Evolutionary conservation across 2,329 filamentous ascomycete genomes (phyloP), one percentile per base, ranked within the genome.

Genomic region (Botryotinia globosa): DNA sequence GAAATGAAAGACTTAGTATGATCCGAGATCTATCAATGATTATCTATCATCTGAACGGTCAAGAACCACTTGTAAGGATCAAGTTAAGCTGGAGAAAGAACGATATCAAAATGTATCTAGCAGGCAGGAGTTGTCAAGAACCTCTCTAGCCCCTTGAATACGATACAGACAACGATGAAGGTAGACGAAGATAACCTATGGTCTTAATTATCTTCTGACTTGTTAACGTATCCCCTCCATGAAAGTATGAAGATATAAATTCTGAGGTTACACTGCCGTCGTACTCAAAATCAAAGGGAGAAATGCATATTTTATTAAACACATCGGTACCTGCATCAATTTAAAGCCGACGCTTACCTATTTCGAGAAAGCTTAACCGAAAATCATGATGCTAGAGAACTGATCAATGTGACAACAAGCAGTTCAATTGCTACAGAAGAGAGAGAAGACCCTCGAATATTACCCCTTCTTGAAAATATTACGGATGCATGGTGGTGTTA

Each of bases 241-340:
- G n/a, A 25, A 18, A 22, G 54, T 14, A 32, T 25, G 65, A 44
- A 68, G 65, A 68, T 68, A 44, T 56, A 58, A 25, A 44, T 44
- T 5, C 7, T 9, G 10, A 67, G 34, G 34, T 56, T 56, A 32
- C 48, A 67, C 48, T 67, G 34, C 22, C 25, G 22, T 14, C 14
- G 25, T 42, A 44, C 61, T 63, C n/a, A n/a, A 62, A 29, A 29
- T 16, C 10, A 16, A 51, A 66, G 34, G 44, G 4, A 56, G 63
- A 66, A 66, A 42, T 67, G 56, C 42, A 70, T 37, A 63, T 61
- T 72, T 45, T 72, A 72, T 72, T 72, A 67, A 72, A 72, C 29
- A 39, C 25, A 67, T 72, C 54, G 70, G 70, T 72, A 72, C 70
- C 70, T 72, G 70, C 70, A 72, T 71, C 69, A 56, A 71, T 51